Evolutionary conservation across 306 rosid species (phyloP), one percentile per base, ranked within the genome.

Genomic region (Begonia masoniana): DNA sequence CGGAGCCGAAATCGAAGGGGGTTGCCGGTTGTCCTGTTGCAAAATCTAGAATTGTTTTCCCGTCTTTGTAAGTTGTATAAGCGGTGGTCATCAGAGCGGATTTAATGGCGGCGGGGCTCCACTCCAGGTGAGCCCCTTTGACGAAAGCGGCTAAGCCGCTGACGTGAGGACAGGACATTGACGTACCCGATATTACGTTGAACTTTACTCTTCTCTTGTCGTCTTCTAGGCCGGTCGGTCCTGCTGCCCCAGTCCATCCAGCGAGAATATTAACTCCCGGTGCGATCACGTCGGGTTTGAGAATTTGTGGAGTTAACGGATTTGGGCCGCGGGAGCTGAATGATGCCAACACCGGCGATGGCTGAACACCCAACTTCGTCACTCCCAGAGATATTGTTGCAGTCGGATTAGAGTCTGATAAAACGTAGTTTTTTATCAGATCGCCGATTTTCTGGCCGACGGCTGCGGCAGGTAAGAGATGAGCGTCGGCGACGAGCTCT

Each of bases 21-120:
- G 97, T 81, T 35, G 95, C 76, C 0, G 88, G 64, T 24, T 47
- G 51, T 48, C 96, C 96, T 5, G 76, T 67, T 49, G 82, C 77
- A 2, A 80, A 13, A 65, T 91, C 97, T 66, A 13, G 15, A 43
- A 91, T 62, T 62, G 72, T 21, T 68, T 62, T 63, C 7, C 94
- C 94, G 63, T 50, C 64, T 71, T 71, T 78, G 72, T 83, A 83
- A 13, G 68, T 45, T 41, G 73, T 54, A 67, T 91, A 83, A 15
- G 97, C 67, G 39, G 97, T 91, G 58, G 97, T 91, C 97, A 91
- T 83, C 65, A 91, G 82, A 21, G 97, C 97, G 11, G 97, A 91
- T 71, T 58, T 78, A 60, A 91, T 81, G 42, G 82, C 85, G 11
- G 94, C 94, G 26, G 97, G 95, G 61, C 86, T 85, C 97, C 97